Evolutionary conservation across 78 protist species (phyloP).

Genomic region (Protostelium mycophagum): DNA sequence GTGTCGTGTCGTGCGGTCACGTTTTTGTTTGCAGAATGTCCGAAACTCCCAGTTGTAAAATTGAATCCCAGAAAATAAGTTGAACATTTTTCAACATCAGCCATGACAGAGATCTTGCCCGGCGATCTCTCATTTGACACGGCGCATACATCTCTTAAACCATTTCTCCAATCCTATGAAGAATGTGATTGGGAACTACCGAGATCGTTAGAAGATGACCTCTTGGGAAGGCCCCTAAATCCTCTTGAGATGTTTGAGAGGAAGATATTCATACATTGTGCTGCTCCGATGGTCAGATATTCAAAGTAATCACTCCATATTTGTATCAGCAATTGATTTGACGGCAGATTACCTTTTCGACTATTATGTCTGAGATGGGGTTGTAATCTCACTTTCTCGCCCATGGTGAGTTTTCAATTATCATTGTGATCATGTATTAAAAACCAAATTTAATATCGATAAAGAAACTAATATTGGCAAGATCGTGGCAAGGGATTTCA

Average conservation of each 20-base stretch:
- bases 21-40: no score
- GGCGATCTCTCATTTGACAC: no score
- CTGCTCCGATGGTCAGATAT: constrained; percentile 81
- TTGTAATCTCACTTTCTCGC: constrained; percentile 62
- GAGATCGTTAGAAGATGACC: no score
- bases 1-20: no score
- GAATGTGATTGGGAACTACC: no score
- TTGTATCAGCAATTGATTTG: neutral
- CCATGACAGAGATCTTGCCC: no score
- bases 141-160: no score
- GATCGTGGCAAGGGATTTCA: constrained; percentile 36
- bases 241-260: neutral
- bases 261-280: neutral
- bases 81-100: no score
- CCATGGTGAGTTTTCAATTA: constrained; percentile 40
- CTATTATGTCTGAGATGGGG: constrained; percentile 41
- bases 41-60: no score
- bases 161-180: no score
- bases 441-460: neutral
- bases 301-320: constrained; percentile 22
- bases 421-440: constrained; percentile 9
- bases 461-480: neutral
- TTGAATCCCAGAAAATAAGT: no score
- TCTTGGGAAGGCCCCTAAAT: neutral
- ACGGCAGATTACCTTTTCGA: constrained; percentile 34